Evolutionary conservation across 257 asterid species (phyloP).

Genomic region (Nicotiana attenuata): DNA sequence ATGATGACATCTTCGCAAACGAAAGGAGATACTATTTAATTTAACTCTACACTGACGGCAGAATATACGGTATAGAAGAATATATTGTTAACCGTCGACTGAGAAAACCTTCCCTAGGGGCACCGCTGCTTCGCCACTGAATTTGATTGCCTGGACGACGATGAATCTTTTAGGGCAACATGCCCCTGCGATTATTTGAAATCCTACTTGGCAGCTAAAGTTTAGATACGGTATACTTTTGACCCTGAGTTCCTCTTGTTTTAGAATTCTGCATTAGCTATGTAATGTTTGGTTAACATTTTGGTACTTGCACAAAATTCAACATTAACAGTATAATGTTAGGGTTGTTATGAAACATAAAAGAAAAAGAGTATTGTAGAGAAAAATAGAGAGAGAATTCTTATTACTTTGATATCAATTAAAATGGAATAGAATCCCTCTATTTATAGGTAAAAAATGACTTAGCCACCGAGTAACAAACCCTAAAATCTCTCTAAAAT

Average conservation of each 20-base stretch:
- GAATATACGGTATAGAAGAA: not conserved
- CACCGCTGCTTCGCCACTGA: not conserved
- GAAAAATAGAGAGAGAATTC: no score
- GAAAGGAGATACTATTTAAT: not conserved
- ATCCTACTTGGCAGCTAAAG: not conserved
- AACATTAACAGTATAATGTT: no score
- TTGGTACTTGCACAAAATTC: no score
- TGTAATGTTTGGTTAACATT: no score
- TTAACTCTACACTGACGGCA: not conserved
- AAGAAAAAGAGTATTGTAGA: no score
- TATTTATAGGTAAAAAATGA: no score
- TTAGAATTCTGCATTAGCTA: not conserved
- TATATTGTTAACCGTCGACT: not conserved
- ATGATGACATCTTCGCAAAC: slow-evolving; percentile 28
- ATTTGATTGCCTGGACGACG: not conserved
- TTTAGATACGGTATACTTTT: not conserved
- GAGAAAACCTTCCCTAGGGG: not conserved
- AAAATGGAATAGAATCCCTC: no score
- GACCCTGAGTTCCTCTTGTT: not conserved
- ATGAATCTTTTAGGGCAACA: not conserved
- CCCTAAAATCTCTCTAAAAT: no score
- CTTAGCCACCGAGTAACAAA: no score
- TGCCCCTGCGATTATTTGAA: not conserved
- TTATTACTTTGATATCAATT: no score
- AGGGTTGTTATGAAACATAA: no score